Conservation (phyloP, 257 asterid genomes). For the Mentha longifolia region DNA sequence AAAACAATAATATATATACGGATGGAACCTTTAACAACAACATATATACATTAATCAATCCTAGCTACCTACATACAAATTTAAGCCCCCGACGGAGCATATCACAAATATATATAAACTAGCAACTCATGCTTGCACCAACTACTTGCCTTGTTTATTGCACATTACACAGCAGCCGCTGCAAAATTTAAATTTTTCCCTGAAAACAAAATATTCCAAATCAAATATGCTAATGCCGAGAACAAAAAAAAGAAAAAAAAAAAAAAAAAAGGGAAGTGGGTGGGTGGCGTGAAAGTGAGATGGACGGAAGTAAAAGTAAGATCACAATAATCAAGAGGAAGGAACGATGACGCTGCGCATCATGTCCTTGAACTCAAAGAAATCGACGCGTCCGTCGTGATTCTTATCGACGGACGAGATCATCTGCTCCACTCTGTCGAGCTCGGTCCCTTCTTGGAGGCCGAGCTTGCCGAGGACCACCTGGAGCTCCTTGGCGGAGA, state of each 20-base stretch:
- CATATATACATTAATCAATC: no score
- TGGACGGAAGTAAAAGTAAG: not conserved
- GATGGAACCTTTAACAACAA: no score
- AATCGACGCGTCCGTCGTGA: conserved; percentile 74
- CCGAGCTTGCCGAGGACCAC: conserved; percentile 66
- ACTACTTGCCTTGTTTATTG: no score
- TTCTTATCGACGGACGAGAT: conserved; percentile 70
- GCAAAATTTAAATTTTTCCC: not conserved
- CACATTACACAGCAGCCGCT: no score
- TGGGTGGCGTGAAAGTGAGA: no score
- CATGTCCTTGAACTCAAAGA: conserved; percentile 80
- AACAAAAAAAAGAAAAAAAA: not conserved
- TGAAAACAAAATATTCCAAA: no score
- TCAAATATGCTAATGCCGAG: not conserved
- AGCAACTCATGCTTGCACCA: no score
- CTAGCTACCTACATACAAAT: no score
- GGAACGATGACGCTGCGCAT: conserved; percentile 55
- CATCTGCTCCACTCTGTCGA: conserved; percentile 70
- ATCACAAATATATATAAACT: no score
- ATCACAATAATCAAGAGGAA: conserved; percentile 5
- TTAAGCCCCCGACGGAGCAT: no score
- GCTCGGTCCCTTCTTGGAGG: conserved; percentile 55
- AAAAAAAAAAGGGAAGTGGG: not conserved
- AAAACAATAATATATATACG: no score
- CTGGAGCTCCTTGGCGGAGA: conserved; percentile 71